phyloP scores from a whole-genome alignment of 345 rosid species.

The Eucalyptus curtisii region DNA sequence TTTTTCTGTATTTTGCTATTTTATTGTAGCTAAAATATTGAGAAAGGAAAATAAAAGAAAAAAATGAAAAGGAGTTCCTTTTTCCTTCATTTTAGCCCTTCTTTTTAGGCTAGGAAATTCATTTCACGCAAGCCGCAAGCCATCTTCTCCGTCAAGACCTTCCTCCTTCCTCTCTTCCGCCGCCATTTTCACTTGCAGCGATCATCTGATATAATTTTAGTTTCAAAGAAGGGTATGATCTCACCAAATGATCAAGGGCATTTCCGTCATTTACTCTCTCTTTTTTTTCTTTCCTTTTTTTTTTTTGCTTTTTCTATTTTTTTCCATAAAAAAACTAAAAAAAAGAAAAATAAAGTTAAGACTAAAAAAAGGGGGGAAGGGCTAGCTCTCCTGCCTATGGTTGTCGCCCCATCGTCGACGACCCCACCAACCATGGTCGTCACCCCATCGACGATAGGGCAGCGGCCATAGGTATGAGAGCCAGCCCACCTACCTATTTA shows the following conservation, averaged over 20 bases:
- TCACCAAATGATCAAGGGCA: no score
- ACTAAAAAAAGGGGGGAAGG: no score
- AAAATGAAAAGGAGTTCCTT: neutral
- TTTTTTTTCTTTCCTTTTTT: no score
- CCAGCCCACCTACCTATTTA: rapidly evolving
- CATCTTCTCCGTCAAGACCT: neutral
- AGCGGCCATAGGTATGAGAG: rapidly evolving
- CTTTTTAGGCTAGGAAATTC: neutral
- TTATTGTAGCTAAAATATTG: neutral
- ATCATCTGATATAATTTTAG: neutral
- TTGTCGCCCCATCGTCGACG: rapidly evolving
- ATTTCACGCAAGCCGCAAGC: neutral
- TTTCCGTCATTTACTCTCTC: no score
- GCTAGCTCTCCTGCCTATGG: rapidly evolving
- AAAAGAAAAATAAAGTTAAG: no score
- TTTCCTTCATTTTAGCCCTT: neutral
- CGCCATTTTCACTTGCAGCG: neutral
- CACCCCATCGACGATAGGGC: rapidly evolving
- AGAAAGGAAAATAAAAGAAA: neutral
- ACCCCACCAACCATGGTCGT: rapidly evolving
- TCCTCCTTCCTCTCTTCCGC: neutral
- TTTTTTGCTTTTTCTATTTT: no score
- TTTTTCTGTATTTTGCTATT: neutral
- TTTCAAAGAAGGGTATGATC: no score
- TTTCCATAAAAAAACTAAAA: no score